phyloP scores from a whole-genome alignment of 2,329 filamentous ascomycete species.

The Thielaviopsis musarum region DNA sequence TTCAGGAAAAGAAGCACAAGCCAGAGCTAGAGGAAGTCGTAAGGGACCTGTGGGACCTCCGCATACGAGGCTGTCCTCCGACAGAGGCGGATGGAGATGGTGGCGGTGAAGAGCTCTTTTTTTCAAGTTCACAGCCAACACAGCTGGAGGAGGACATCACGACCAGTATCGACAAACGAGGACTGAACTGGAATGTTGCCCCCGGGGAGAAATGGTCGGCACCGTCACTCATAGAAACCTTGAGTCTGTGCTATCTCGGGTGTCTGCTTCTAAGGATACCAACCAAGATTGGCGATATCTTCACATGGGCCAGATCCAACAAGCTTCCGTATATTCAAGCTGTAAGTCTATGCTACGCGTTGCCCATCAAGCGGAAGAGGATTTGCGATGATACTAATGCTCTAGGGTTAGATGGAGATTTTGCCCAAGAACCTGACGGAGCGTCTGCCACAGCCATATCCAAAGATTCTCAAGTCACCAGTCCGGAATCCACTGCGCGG shows the following conservation, averaged over 20 bases:
- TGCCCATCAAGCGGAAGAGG: background rate
- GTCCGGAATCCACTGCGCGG: slow-evolving; percentile 25
- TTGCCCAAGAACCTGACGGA: slow-evolving; percentile 45
- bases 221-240: slow-evolving; percentile 56
- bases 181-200: slow-evolving; percentile 28
- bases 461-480: slow-evolving; percentile 38
- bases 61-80: slow-evolving; percentile 29
- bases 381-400: background rate
- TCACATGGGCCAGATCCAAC: slow-evolving; percentile 47
- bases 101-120: slow-evolving; percentile 7
- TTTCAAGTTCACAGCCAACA: slow-evolving; percentile 22
- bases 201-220: slow-evolving; percentile 32
- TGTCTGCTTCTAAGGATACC: slow-evolving; percentile 60
- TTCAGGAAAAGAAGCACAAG: slow-evolving; percentile 48
- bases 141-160: slow-evolving; percentile 14
- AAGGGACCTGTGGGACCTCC: slow-evolving; percentile 70
- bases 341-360: slow-evolving; percentile 24
- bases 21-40: slow-evolving; percentile 62
- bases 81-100: background rate
- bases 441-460: slow-evolving; percentile 45
- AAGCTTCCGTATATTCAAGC: slow-evolving; percentile 58
- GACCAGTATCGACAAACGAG: slow-evolving; percentile 16
- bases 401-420: slow-evolving; percentile 33
- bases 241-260: slow-evolving; percentile 67
- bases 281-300: slow-evolving; percentile 56